These are phyloP conservation scores for Knufia petricola DNA, from an alignment of 2,329 filamentous ascomycete genomes.

Conservation along the genomic window DNA sequence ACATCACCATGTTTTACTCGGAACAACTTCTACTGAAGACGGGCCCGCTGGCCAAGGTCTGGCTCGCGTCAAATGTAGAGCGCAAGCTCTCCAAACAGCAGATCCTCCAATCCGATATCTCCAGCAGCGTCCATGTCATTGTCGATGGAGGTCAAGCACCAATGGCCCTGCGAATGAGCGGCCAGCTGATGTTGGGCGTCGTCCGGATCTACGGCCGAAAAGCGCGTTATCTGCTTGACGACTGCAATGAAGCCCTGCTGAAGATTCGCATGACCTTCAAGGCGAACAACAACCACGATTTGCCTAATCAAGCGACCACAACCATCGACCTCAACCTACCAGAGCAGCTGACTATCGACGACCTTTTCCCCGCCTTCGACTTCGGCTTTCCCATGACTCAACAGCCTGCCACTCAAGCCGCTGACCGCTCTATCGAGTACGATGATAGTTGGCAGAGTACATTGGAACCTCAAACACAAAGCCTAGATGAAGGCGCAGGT, in stretches of 20 bases:
- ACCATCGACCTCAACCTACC: conserved; percentile 80
- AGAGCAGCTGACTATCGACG: conserved; percentile 86
- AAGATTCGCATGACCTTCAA: conserved; percentile 99
- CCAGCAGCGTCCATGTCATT: conserved; percentile 89
- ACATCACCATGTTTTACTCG: conserved; percentile 81
- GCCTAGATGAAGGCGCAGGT: conserved; percentile 48
- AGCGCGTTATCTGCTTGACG: conserved; percentile 88
- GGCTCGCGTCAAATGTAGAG: conserved; percentile 96
- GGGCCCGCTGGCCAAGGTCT: conserved; percentile 91
- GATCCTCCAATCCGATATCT: conserved; percentile 87
- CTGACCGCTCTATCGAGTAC: conserved; percentile 35
- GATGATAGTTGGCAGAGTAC: conserved; percentile 59
- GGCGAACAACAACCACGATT: conserved; percentile 86
- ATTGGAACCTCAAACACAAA: conserved; percentile 58
- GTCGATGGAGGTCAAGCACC: conserved; percentile 87
- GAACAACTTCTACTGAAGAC: conserved; percentile 93
- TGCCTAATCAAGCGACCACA: conserved; percentile 72
- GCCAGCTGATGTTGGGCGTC: conserved; percentile 87
- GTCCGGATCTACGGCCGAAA: conserved; percentile 97
- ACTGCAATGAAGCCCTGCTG: conserved; percentile 93
- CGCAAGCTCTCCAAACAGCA: conserved; percentile 97
- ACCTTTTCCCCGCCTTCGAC: conserved; percentile 76
- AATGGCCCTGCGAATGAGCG: conserved; percentile 86
- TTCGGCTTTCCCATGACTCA: conserved; percentile 74
- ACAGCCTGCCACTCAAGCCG: conserved; percentile 42